Base-by-base conservation (phyloP, 2,329 filamentous ascomycete species). In the Sporothrix pseudoabietina region DNA sequence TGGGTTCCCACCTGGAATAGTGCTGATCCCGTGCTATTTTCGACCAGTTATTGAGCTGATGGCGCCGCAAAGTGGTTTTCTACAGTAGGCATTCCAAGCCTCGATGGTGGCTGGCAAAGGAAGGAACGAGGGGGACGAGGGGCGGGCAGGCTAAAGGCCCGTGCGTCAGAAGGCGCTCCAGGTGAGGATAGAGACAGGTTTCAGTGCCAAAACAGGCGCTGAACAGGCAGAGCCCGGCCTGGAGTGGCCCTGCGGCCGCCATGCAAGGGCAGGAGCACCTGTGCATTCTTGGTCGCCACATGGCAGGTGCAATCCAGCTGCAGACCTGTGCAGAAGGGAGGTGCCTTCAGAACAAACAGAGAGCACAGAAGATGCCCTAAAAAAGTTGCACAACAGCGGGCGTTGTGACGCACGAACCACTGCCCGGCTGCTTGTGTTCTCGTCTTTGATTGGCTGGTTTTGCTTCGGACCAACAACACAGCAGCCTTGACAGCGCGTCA, bases 401-500 rank as follows among this genome's bases (percentile, higher is more conserved):
- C 22, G 39, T 5, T 66, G 61, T 66, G n/a, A n/a, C 61, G 59
- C 66, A 59, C 39, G 49, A 49, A 32, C 35, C 63, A 66, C 59
- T 3, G 10, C 59, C 44, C 12, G 19, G 35, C 35, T 41, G 65
- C 54, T 10, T 16, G 30, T 22, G 47, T 52, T 26, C 35, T 41
- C 41, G 5, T 26, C 35, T 19, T 35, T 66, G 55, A 74, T 75
- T 75, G 75, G 73, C 72, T 72, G 71, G 6, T 59, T n/a, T 9
- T 39, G 30, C 26, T 57, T 71, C 69, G 19, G 39, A 35, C 68
- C 71, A 71, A 71, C 69, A 72, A 72, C 71, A 75, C 8, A 73
- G 52, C 70, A 72, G 49, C 63, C 57, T 32, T n/a, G 19, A 26
- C 30, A 63, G 59, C 75, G 75, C 76, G 76, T 75, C 57, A 52